These are phyloP conservation scores for Rugonectria rugulosa DNA, from an alignment of 2,329 filamentous ascomycete genomes.

Conservation along the genomic window DNA sequence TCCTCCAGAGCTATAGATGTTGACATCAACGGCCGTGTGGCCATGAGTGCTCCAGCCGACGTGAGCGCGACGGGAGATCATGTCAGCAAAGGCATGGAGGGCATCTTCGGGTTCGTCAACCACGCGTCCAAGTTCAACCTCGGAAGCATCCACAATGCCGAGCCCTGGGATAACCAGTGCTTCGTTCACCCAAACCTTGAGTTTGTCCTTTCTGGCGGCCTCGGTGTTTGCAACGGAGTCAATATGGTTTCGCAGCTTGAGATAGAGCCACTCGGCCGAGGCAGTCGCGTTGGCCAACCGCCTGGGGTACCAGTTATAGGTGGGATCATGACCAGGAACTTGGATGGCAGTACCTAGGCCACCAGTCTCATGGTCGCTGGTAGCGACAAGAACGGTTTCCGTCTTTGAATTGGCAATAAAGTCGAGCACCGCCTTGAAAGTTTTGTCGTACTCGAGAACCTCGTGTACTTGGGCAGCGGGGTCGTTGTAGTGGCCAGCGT, in stretches of 20 bases:
- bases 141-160: conserved; percentile 76
- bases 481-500: conserved; percentile 88
- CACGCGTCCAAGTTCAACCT: conserved; percentile 74
- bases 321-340: conserved; percentile 59
- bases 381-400: conserved; percentile 84
- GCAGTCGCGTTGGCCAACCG: conserved; percentile 80
- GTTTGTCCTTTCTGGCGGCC: conserved; percentile 46
- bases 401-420: conserved; percentile 79
- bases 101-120: conserved; percentile 64
- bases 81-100: conserved; percentile 73
- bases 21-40: conserved; percentile 93
- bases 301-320: conserved; percentile 80
- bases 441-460: conserved; percentile 91
- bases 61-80: conserved; percentile 87
- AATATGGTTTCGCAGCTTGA: conserved; percentile 68
- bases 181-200: conserved; percentile 71
- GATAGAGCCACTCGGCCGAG: conserved; percentile 75
- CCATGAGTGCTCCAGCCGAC: conserved; percentile 95
- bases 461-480: conserved; percentile 87
- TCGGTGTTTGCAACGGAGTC: conserved; percentile 42
- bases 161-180: conserved; percentile 74
- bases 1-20: conserved; percentile 86
- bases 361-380: conserved; percentile 96
- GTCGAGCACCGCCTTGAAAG: conserved; percentile 83
- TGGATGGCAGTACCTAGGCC: conserved; percentile 83